Evolutionary conservation across 2,329 filamentous ascomycete species (phyloP).

Genomic region (Elsinoe ampelina): DNA sequence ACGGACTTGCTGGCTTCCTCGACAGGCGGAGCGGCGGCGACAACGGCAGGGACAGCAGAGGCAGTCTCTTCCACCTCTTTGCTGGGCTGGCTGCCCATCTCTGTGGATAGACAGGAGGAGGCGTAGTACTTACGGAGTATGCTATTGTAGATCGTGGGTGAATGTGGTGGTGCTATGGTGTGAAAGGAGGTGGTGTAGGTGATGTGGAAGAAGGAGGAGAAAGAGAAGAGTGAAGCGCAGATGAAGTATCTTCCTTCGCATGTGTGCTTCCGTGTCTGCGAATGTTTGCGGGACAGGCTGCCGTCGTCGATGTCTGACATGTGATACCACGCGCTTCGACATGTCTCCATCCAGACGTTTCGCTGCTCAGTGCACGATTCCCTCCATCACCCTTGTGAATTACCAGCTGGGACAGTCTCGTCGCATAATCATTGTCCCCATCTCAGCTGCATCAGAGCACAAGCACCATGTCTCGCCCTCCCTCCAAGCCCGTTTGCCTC

Average conservation of each 20-base stretch:
- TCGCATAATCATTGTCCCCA: too few species aligned
- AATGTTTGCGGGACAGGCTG: background rate
- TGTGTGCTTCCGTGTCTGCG: background rate
- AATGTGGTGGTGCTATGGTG: background rate
- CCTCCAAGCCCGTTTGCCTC: background rate
- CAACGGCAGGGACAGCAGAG: background rate
- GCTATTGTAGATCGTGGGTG: background rate
- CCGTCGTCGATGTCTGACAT: constrained; percentile 1
- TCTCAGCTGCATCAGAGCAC: too few species aligned
- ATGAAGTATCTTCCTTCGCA: background rate
- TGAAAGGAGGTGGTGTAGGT: background rate
- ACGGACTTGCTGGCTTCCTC: background rate
- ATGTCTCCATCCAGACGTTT: background rate
- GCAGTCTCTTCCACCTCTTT: background rate
- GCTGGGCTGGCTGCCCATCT: background rate
- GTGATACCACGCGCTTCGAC: background rate
- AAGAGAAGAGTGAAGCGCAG: background rate
- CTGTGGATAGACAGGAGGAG: background rate
- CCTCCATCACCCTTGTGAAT: too few species aligned
- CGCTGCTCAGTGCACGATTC: too few species aligned
- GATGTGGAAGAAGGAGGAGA: background rate
- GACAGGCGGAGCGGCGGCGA: background rate
- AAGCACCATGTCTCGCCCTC: background rate
- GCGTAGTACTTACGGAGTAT: background rate
- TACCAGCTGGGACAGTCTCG: too few species aligned